Conservation (phyloP, 1,139 yeast genomes). For the Suhomyces maxii region DNA sequence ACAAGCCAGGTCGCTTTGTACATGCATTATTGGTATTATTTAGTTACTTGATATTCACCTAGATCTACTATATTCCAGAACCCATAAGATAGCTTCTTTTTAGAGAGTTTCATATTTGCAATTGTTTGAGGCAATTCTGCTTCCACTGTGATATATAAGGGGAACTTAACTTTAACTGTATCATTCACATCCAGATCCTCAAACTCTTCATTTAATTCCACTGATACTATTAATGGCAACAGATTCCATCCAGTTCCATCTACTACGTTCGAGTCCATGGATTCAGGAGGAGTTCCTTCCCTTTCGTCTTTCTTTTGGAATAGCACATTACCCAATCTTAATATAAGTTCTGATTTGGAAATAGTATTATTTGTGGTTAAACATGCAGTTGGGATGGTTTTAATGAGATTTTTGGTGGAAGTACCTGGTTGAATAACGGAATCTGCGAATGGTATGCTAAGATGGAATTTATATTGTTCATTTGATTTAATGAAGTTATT, state of each 20-base stretch:
- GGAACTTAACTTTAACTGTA: slow-evolving; percentile 19
- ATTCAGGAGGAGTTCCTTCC: slow-evolving; percentile 13
- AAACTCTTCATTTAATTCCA: slow-evolving; percentile 9
- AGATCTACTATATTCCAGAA: slow-evolving; percentile 35
- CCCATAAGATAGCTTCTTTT: slow-evolving; percentile 28
- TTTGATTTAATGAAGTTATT: slow-evolving; percentile 12
- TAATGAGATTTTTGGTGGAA: slow-evolving; percentile 16
- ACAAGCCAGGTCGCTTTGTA: no score
- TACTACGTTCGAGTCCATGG: slow-evolving; percentile 24
- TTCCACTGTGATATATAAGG: slow-evolving; percentile 31
- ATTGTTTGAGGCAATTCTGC: slow-evolving; percentile 27
- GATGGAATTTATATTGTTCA: slow-evolving; percentile 11
- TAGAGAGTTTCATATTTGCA: slow-evolving; percentile 18
- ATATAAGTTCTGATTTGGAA: slow-evolving; percentile 34
- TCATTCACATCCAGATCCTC: not conserved
- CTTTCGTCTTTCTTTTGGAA: slow-evolving; percentile 8
- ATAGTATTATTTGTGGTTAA: slow-evolving; percentile 30
- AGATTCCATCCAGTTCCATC: slow-evolving; percentile 37
- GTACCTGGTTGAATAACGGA: slow-evolving; percentile 19
- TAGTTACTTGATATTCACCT: slow-evolving; percentile 11
- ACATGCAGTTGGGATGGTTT: slow-evolving; percentile 35
- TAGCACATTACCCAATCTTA: slow-evolving; percentile 24
- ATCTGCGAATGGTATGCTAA: slow-evolving; percentile 29
- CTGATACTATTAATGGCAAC: slow-evolving; percentile 26
- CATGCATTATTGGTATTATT: not conserved